Base-by-base conservation (phyloP, 495 filamentous ascomycete genomes). In the Halenospora varia region DNA sequence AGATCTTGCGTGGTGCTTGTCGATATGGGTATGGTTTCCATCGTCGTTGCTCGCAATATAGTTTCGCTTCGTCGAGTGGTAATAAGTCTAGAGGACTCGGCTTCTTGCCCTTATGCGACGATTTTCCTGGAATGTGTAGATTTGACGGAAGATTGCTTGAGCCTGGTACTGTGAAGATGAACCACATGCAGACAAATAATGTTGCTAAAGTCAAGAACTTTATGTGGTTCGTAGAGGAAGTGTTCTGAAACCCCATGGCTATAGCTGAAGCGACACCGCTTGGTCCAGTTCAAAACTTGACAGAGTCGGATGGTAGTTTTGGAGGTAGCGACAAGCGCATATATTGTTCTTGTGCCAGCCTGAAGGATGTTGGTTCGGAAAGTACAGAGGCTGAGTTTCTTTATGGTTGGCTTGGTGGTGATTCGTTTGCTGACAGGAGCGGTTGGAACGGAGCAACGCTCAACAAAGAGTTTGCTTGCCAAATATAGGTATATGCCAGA, bases 1-100 rank as follows among this genome's bases (percentile, higher is more conserved):
- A 75, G 35, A 76, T 59, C 58, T 72, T 71, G 42, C 54, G 54
- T 13, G 2, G 51, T 10, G 29, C 9, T 22, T 56, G 35, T 15
- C 42, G 45, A 24, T 49, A 23, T 11, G 42, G 42, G 26, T 45
- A 48, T 10, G 52, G 52, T 40, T 23, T 18, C 49, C 49, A 52
- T 52, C 49, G 19, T 35, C 29, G 29, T 25, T 17, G 18, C 10
- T 22, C 13, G 24, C 52, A 55, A 25, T 29, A 55, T 11, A 19
- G 17, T 22, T 55, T 45, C 4, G 52, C 52, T 22, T 55, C 52
- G 15, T 2, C 22, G 19, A 55, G 52, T n/a, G 52, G 29, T 23
- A 55, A 8, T n/a, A 55, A 22, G 3, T 46, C 52, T 6, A 55
- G 6, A 2, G 6, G 25, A 48, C 46, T 48, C 11, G 46, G 18